Base-by-base conservation (phyloP, 2,329 filamentous ascomycete species). In the Fusarium agapanthi region DNA sequence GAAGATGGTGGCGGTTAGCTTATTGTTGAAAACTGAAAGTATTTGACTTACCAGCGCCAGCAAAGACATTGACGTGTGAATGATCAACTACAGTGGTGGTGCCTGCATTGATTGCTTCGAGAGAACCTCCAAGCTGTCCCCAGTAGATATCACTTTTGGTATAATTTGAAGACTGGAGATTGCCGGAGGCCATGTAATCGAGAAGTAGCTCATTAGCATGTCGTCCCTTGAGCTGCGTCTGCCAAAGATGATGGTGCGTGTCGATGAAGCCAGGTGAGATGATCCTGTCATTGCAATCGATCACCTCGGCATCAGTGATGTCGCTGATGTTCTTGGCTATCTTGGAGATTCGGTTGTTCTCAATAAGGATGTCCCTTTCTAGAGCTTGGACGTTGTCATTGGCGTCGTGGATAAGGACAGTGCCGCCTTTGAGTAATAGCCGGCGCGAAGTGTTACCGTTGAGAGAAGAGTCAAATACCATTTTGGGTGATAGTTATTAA, bases 11-110 rank as follows among this genome's bases (percentile, higher is more conserved):
- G 16, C 24, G 41, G n/a, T 44, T 26, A 44, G 41, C 41, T 44
- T 44, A 20, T 26, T 0, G 5, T 44, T 13, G 7, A 26, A 4
- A 0, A 20, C 20, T 4, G 16, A 20, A 3, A 6, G 7, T 3
- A 14, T 6, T 0, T 6, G 12, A 41, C 44, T 18, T 18, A 43
- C 37, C 34, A 28, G 44, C 32, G 13, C 60, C 44, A 16, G 47
- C 28, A 30, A 53, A 69, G 4, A 14, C 48, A 5, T 53, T 56
- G 7, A 56, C 41, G 12, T 72, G 69, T 0, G 69, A 72, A 34
- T 72, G 69, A 3, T 72, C 69, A 1, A 72, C 34, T 3, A 70
- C 69, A 12, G 69, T 73, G 1, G 69, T 72, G 8, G 69, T 72
- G 3, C 69, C 69, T 14, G 64, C 69, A 18, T 72, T 68, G 3